Base-by-base conservation (phyloP, 257 asterid species). In the Solanum chilense region DNA sequence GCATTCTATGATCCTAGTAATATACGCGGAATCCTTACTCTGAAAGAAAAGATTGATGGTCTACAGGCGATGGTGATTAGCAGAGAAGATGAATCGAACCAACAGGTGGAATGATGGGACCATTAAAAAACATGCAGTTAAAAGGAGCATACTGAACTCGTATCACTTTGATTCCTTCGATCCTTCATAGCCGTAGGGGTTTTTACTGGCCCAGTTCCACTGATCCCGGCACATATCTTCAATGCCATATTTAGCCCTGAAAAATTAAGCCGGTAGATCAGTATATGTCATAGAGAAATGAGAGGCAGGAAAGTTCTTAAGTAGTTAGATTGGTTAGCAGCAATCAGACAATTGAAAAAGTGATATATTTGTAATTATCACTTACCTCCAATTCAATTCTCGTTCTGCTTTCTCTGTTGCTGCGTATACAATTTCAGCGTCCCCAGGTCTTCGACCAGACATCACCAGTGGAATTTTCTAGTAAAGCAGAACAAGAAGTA, bases 131-230 rank as follows among this genome's bases (percentile, higher is more conserved):
- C 41, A 45, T 9, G 85, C 68, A 80, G 69, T 81, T 81, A 49
- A 81, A 29, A 81, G 44, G 45, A 81, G 68, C 60, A 21, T 18
- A 29, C 45, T 49, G 69, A 39, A 81, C 20, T 18, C 20, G 3
- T 6, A 64, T 81, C 66, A 81, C 45, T 81, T 29, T 81, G 85
- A 81, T 52, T 81, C 85, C 39, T 49, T 41, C 35, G 91, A 74
- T 52, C 85, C 82, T 33, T 49, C 91, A 86, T 97, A 97, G 68
- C 99, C 99, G n/a, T 91, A 95, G 4, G 99, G 99, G 88, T 97
- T 97, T 92, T 95, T 94, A 97, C 97, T 93, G 20, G 99, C 98
- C 99, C 99, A 97, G 90, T 95, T 97, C 99, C 99, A 97, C 86
- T 94, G 99, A 91, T 95, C 99, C 83, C 96, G 69, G 89, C 99